Conservation (phyloP, 371 early-diverging fungal species). For the Mortierella sp. region DNA sequence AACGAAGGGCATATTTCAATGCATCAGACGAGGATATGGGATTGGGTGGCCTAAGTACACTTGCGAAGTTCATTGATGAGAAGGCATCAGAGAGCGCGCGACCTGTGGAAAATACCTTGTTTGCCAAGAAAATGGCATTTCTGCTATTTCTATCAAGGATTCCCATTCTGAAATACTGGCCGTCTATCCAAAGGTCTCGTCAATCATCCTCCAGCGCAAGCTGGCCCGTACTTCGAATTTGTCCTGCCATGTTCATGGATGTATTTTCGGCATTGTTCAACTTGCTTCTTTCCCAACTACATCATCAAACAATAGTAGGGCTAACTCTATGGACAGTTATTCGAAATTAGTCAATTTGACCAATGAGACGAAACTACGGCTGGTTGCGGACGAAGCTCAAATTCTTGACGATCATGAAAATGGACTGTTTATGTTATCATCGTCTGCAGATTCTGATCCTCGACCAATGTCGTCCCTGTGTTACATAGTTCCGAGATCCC, state of each 20-base stretch:
- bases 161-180: conserved; percentile 19
- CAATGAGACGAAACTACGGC: conserved; percentile 2
- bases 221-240: conserved; percentile 27
- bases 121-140: conserved; percentile 10
- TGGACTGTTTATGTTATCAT: conserved; percentile 16
- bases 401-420: conserved; percentile 5
- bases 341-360: conserved; percentile 6
- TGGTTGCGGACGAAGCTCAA: conserved; percentile 26
- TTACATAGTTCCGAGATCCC: too few relatives aligned
- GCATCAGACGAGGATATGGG: conserved; percentile 6
- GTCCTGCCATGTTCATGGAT: conserved; percentile 23
- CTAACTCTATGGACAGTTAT: background rate
- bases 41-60: background rate
- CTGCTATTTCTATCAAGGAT: conserved; percentile 29
- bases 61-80: conserved; percentile 11
- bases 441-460: background rate
- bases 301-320: background rate
- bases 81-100: conserved; percentile 9
- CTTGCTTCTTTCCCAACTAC: background rate
- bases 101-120: conserved; percentile 5
- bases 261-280: background rate
- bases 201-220: conserved; percentile 21
- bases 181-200: conserved; percentile 15
- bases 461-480: conserved; percentile 24
- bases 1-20: conserved; percentile 8